Base-by-base conservation (phyloP, 495 filamentous ascomycete species). In the Penicillium malachiteum region DNA sequence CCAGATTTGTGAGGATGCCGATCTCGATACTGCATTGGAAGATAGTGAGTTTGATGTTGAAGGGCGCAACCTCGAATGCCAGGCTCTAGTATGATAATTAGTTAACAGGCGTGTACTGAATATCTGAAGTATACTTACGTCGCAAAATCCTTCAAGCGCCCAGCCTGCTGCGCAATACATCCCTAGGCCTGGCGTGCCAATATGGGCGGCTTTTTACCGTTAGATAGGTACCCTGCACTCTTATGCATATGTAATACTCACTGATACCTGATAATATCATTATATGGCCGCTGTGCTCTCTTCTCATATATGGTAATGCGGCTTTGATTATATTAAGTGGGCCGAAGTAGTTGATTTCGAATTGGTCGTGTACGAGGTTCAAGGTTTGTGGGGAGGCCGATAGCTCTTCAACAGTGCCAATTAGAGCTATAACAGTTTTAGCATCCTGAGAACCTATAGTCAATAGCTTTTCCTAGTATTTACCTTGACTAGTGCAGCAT, bases 141-240 rank as follows among this genome's bases (percentile, higher is more conserved):
- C 93, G 72, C 91, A 96, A 70, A 94, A 96, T n/a, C 94, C 94
- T 71, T 98, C 94, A 6, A 97, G 82, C 7, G 93, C 94, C 91
- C 95, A 96, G 39, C 90, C 91, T 21, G 90, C 86, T 42, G 94
- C 92, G 62, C 90, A 91, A 68, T 94, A 95, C 79, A 94, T 88
- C 41, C 89, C 83, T 69, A 97, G 82, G 12, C 91, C 90, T 0
- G 94, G 94, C 3, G 93, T 96, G 30, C 92, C 94, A 59, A 98
- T 87, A 71, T 96, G 91, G 6, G 90, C 91, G 32, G 90, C 80
- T 84, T 44, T 26, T 47, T 18, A 7, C 50, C 17, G 55, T 75
- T 52, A 71, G 48, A 53, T n/a, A n/a, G n/a, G n/a, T n/a, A n/a
- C n/a, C n/a, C n/a, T n/a, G n/a, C n/a, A n/a, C 26, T 56, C 34